Conservation (phyloP, 345 rosid species). For the Theobroma cacao region DNA sequence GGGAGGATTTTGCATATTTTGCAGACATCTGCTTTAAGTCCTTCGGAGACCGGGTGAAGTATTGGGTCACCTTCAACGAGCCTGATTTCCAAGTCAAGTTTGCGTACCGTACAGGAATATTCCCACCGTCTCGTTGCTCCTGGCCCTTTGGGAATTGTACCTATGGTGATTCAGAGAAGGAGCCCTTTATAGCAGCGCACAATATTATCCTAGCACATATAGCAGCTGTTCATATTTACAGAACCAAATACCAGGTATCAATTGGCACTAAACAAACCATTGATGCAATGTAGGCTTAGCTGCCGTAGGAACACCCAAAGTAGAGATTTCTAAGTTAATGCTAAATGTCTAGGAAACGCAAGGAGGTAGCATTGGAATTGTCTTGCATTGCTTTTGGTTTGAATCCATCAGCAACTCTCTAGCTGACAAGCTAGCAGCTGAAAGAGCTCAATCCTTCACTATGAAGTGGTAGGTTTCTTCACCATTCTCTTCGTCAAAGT, state of each 20-base stretch:
- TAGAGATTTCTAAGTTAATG: neutral
- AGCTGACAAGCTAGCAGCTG: constrained; percentile 49
- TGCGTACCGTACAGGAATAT: constrained; percentile 33
- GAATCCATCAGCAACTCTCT: constrained; percentile 53
- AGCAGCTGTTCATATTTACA: constrained; percentile 45
- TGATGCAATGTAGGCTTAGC: neutral
- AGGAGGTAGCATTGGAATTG: constrained; percentile 59
- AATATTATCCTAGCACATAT: constrained; percentile 53
- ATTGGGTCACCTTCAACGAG: constrained; percentile 66
- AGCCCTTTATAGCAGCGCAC: constrained; percentile 60
- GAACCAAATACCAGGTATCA: constrained; percentile 53
- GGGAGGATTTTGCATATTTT: constrained; percentile 50
- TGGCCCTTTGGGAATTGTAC: constrained; percentile 45
- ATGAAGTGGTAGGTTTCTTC: constrained; percentile 45
- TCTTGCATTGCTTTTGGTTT: constrained; percentile 48
- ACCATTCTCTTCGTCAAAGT: neutral
- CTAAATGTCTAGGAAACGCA: constrained; percentile 37
- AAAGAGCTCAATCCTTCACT: constrained; percentile 62
- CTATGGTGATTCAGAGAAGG: constrained; percentile 43
- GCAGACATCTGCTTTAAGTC: constrained; percentile 59
- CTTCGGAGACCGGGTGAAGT: constrained; percentile 60
- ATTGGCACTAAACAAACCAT: constrained; percentile 30
- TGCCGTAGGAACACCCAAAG: no score
- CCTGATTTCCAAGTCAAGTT: constrained; percentile 33
- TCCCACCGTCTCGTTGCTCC: constrained; percentile 57